A percentile compares a stretch with the other conserved stretches of the same genome.
Evolutionary conservation across 805 yeast species (phyloP).

Genomic region (Lipomyces orientalis): DNA sequence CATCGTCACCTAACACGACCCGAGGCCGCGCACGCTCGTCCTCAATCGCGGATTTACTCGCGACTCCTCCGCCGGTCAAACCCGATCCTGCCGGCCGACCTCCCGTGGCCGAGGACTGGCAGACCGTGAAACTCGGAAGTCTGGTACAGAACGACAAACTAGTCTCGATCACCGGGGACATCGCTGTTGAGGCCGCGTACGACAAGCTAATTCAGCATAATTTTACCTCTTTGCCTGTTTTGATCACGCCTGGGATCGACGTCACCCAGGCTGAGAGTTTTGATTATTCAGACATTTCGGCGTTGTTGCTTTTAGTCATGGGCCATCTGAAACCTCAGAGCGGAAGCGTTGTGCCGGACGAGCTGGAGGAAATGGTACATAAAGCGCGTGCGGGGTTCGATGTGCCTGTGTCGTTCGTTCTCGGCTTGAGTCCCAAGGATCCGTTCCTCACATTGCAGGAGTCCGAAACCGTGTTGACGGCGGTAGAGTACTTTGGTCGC

Average conservation of each 20-base stretch:
- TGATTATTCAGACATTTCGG: slow-evolving; percentile 89
- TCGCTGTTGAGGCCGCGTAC: slow-evolving; percentile 87
- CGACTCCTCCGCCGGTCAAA: slow-evolving; percentile 44
- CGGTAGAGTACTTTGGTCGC: slow-evolving; percentile 85
- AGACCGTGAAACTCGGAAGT: slow-evolving; percentile 69
- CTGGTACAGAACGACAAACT: slow-evolving; percentile 80
- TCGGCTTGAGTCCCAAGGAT: slow-evolving; percentile 82
- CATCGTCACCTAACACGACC: slow-evolving; percentile 5
- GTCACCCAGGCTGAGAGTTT: slow-evolving; percentile 80
- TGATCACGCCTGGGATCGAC: slow-evolving; percentile 45
- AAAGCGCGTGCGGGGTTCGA: slow-evolving; percentile 86
- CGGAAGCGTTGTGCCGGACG: slow-evolving; percentile 23
- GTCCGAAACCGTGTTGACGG: slow-evolving; percentile 63
- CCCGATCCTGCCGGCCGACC: slow-evolving; percentile 12
- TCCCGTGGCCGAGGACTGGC: slow-evolving; percentile 61
- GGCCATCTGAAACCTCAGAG: slow-evolving; percentile 59
- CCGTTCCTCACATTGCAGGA: slow-evolving; percentile 83
- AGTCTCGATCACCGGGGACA: slow-evolving; percentile 66
- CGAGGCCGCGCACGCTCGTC: slow-evolving; percentile 35
- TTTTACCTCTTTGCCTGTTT: slow-evolving; percentile 85
- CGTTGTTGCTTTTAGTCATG: slow-evolving; percentile 81
- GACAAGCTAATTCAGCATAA: slow-evolving; percentile 73
- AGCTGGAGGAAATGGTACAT: slow-evolving; percentile 50
- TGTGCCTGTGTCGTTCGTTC: slow-evolving; percentile 89
- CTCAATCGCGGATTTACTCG: slow-evolving; percentile 44